Base-by-base conservation (phyloP, 1,284 basidiomycete species). In the Somion occarium region DNA sequence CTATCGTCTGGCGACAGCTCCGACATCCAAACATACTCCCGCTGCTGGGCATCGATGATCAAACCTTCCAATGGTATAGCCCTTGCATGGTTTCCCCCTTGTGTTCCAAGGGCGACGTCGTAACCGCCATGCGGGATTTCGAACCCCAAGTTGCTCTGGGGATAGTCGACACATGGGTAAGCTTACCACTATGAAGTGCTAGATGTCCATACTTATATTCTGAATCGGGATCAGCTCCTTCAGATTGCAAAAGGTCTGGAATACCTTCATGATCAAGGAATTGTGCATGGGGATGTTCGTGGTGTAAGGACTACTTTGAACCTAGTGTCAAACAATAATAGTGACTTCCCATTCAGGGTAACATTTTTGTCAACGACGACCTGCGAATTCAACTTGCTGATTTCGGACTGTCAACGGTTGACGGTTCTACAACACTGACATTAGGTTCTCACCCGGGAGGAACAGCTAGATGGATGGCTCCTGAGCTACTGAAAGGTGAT, bases 51-150 rank as follows among this genome's bases (percentile, higher is more conserved):
- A 46, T 54, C 3, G 53, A 54, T 24, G 23, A n/a, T 3, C 3
- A 38, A 4, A 42, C 50, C 7, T 54, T 54, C 23, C n/a, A n/a
- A n/a, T 11, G 50, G 2, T 13, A 18, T 20, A 44, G 15, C 11
- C 15, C 48, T 5, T 51, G 53, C 30, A 51, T 54, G 50, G 50
- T 54, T 5, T 54, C 53, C 11, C 53, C 53, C 4, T n/a, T n/a
- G n/a, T n/a, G n/a, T n/a, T n/a, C n/a, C n/a, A n/a, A n/a, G n/a
- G n/a, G n/a, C n/a, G n/a, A n/a, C n/a, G n/a, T n/a, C n/a, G n/a
- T n/a, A n/a, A n/a, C n/a, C n/a, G n/a, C n/a, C n/a, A n/a, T n/a
- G n/a, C n/a, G n/a, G n/a, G n/a, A n/a, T n/a, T n/a, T n/a, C n/a
- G n/a, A n/a, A n/a, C n/a, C n/a, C n/a, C n/a, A n/a, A n/a, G n/a